These are phyloP conservation scores for Citrus medica DNA, from an alignment of 345 rosid genomes.

Conservation along the genomic window DNA sequence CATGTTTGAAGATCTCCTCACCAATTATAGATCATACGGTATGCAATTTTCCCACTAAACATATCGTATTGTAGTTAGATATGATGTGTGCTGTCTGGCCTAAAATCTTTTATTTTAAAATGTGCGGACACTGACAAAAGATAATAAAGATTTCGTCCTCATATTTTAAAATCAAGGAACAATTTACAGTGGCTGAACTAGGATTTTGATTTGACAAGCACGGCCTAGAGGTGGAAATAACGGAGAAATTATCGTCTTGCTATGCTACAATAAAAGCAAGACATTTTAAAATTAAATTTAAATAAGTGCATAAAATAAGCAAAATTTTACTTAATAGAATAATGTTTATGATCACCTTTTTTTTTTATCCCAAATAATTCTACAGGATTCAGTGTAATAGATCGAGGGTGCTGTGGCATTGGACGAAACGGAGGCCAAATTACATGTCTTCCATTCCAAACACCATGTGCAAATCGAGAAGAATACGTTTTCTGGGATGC, in stretches of 20 bases:
- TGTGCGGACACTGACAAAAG: not conserved
- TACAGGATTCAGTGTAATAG: conserved; percentile 66
- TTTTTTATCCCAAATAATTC: no score
- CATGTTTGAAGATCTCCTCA: conserved; percentile 58
- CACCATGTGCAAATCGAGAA: conserved; percentile 72
- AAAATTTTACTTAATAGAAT: no score
- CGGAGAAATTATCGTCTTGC: no score
- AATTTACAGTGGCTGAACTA: no score
- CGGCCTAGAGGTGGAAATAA: no score
- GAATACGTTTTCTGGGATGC: conserved; percentile 94
- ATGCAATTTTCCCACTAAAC: conserved; percentile 5
- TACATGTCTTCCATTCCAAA: conserved; percentile 89
- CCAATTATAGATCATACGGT: conserved; percentile 59
- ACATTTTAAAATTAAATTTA: no score
- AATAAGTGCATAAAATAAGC: no score
- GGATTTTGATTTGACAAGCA: no score
- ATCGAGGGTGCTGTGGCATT: conserved; percentile 89
- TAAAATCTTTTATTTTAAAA: no score
- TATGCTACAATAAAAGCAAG: no score
- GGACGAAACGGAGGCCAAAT: conserved; percentile 88
- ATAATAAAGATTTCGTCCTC: no score
- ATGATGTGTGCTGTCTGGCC: not conserved
- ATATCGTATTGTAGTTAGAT: not conserved
- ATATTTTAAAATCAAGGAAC: no score
- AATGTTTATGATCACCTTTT: not conserved